Percentiles rank a stretch among this genome's conserved stretches.
Evolutionary conservation across 164 flowering plant species (phyloP).

Genomic region (Akebia trifoliata): DNA sequence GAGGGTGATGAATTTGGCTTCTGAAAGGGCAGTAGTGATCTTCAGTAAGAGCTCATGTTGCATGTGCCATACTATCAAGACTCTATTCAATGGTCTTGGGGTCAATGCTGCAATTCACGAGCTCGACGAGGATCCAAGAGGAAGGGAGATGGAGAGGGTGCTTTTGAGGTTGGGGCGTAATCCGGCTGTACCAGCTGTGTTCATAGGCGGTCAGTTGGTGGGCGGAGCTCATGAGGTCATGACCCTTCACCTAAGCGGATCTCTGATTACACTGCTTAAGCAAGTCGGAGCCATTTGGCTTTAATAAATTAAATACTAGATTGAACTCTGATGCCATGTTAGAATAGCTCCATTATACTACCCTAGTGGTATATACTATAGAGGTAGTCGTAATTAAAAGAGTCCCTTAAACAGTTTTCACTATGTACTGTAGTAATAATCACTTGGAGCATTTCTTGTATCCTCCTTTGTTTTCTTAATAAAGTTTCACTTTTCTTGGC

Average conservation of each 20-base stretch:
- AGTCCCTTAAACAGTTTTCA: no score
- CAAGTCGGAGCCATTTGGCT: slow-evolving; percentile 6
- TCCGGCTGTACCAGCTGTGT: slow-evolving; percentile 6
- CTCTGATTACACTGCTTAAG: no score
- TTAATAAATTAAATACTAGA: no score
- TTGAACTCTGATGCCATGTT: no score
- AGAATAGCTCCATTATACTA: no score
- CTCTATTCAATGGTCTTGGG: slow-evolving; percentile 4
- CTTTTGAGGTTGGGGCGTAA: slow-evolving; percentile 4
- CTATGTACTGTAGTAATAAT: no score
- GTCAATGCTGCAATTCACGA: slow-evolving; percentile 13
- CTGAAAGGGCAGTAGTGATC: slow-evolving; percentile 7
- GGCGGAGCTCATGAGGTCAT: slow-evolving; percentile 11
- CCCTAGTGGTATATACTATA: no score
- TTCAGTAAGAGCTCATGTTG: slow-evolving; percentile 16
- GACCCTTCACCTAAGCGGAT: slow-evolving; percentile 10
- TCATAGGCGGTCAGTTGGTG: neutral
- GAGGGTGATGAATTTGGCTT: slow-evolving; percentile 2
- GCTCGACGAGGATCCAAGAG: slow-evolving; percentile 11
- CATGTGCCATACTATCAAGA: slow-evolving; percentile 10
- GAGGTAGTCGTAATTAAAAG: no score
- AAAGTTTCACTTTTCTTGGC: no score
- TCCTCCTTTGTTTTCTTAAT: no score
- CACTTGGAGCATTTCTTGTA: no score
- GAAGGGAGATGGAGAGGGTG: slow-evolving; percentile 5